Evolutionary conservation across 83 land plant genomes (phyloP).

Genomic region (Picea abies): DNA sequence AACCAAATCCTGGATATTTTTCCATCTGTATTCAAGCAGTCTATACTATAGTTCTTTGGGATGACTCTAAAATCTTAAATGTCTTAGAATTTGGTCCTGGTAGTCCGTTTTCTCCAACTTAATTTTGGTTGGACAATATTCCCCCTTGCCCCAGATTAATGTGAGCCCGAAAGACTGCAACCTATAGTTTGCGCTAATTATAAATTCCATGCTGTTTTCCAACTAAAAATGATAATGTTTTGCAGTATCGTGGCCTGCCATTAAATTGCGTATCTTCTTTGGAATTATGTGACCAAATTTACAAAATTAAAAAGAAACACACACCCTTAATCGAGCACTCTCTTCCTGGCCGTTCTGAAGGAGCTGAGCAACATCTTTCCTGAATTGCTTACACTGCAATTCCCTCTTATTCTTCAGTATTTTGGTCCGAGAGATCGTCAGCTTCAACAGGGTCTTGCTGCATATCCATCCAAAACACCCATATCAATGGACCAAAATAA

Average conservation of each 20-base stretch:
- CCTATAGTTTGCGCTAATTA: background rate
- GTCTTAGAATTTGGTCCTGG: too few relatives aligned
- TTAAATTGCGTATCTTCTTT: too few relatives aligned
- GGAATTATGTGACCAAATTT: too few relatives aligned
- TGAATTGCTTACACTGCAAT: conserved; percentile 7
- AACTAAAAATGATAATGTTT: background rate
- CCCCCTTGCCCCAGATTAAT: too few relatives aligned
- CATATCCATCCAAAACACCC: background rate
- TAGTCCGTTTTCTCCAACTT: too few relatives aligned
- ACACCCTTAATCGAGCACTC: conserved; percentile 22
- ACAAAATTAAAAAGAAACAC: background rate
- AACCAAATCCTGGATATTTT: too few relatives aligned
- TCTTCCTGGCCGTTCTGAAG: conserved; percentile 28
- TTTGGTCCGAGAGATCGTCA: conserved; percentile 24
- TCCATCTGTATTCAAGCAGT: too few relatives aligned
- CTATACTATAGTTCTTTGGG: too few relatives aligned
- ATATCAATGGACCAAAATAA: background rate
- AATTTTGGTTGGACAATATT: too few relatives aligned
- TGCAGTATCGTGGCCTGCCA: too few relatives aligned
- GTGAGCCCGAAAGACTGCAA: background rate
- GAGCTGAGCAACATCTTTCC: conserved; percentile 24
- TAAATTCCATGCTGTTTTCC: background rate
- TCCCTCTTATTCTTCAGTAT: conserved; percentile 22
- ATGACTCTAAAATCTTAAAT: too few relatives aligned
- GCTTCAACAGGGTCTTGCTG: conserved; percentile 28